Conservation (phyloP, 2,329 filamentous ascomycete species). For the Colletotrichum tropicicola region DNA sequence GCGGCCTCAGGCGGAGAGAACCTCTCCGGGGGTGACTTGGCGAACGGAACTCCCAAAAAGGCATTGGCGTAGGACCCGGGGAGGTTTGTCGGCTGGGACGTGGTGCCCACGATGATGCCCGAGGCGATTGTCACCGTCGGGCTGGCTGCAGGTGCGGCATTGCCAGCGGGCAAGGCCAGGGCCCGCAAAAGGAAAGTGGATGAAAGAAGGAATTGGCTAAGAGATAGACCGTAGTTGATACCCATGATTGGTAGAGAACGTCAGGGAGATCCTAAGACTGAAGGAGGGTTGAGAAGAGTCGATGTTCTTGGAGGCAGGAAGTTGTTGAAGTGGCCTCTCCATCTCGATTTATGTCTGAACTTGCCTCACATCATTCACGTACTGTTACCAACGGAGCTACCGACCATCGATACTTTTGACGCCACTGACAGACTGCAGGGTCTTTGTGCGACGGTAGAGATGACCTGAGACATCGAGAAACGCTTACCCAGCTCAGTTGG, state of each 20-base stretch:
- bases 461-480: neutral
- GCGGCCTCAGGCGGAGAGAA: conserved; percentile 22
- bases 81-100: neutral
- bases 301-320: neutral
- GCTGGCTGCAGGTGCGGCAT: neutral
- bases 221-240: neutral
- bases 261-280: too few species aligned
- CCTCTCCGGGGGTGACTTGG: conserved; percentile 24
- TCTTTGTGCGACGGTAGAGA: conserved; percentile 4
- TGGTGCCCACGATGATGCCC: conserved; percentile 13
- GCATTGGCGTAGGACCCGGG: conserved; percentile 16
- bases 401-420: neutral
- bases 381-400: neutral
- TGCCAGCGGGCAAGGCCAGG: neutral
- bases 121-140: conserved; percentile 14
- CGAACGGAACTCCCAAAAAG: conserved; percentile 19
- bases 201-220: neutral
- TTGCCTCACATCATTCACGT: neutral
- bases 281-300: too few species aligned
- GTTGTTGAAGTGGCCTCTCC: neutral
- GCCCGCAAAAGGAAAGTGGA: conserved; percentile 3
- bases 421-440: neutral
- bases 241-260: neutral
- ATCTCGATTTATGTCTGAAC: neutral
- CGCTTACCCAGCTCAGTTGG: neutral